Evolutionary conservation across 257 asterid genomes (phyloP), one percentile per base, ranked within the genome.

Genomic region (Linaria vulgaris): DNA sequence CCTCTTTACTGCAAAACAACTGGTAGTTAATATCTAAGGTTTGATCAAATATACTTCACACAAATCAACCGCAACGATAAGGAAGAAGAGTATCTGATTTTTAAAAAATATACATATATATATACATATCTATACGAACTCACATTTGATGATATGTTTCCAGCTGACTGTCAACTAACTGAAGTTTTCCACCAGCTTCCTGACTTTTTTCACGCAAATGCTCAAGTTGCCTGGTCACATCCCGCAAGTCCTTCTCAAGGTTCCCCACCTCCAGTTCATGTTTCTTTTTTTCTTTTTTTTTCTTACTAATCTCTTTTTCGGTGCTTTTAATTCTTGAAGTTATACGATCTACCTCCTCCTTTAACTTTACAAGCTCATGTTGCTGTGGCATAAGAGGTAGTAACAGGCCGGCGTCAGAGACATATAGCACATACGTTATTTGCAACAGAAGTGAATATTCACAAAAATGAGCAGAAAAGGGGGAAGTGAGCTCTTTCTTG

Each of bases 161-260:
- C 82, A 94, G 77, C 70, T 94, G 88, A 85, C 91, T 90, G 86
- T 90, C 99, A 76, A 87, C 95, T 63, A 94, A 78, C 78, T 94
- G 95, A 79, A 87, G 88, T 70, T 84, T 94, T 67, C 88, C 97
- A 66, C 95, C 95, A 57, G 90, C 90, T 72, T 79, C 91, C 69
- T 80, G 85, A 62, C 88, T 80, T 82, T 86, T 87, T 62, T 81
- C 87, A 55, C 88, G 91, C 82, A 90, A 73, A 23, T 82, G 86
- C 56, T 94, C 88, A 77, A 94, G 87, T 80, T 87, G 92, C 80
- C 78, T 83, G 10, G 88, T 72, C 74, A 87, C 83, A 71, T 84
- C 92, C 62, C 56, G 70, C 76, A 94, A 82, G 84, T 94, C 95
- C 78, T 75, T 82, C 73, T 84, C 88, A 73, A 94, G 96, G 74